Conservation (phyloP, 2,329 filamentous ascomycete genomes). For the Podosphaera xanthii region DNA sequence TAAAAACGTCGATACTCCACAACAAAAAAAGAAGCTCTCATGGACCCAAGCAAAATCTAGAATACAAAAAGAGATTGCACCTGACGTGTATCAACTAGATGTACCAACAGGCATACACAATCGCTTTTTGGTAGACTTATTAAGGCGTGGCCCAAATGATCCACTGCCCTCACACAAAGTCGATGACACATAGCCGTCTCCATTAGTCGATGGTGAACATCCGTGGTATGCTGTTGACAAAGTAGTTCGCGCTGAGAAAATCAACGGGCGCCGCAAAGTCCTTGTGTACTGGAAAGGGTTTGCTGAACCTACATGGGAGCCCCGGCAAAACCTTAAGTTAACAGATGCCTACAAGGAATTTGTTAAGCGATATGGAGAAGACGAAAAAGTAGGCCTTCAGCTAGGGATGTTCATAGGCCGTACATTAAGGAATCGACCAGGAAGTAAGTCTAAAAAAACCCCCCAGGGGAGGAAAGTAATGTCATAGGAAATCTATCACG, state of each 20-base stretch:
- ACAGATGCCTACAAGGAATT: background rate
- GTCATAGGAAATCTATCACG: no score
- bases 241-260: background rate
- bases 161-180: slow-evolving; percentile 1
- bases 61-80: background rate
- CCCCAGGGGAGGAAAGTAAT: no score
- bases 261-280: background rate
- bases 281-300: background rate
- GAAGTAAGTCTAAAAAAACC: no score
- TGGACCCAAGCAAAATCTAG: slow-evolving; percentile 1
- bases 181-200: background rate
- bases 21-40: background rate
- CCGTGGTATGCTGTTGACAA: background rate
- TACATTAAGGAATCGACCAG: background rate
- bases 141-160: slow-evolving; percentile 1
- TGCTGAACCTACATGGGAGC: background rate
- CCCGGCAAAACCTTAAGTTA: background rate
- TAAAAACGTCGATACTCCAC: background rate
- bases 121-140: slow-evolving; percentile 1
- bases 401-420: background rate
- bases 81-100: background rate
- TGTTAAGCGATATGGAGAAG: background rate
- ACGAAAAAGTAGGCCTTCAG: no score
- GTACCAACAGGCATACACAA: slow-evolving; percentile 1
- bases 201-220: background rate